A percentile compares a stretch with the other conserved stretches of the same genome.
These are phyloP conservation scores for Dicorynia guianensis DNA, from an alignment of 306 rosid genomes.

Conservation along the genomic window DNA sequence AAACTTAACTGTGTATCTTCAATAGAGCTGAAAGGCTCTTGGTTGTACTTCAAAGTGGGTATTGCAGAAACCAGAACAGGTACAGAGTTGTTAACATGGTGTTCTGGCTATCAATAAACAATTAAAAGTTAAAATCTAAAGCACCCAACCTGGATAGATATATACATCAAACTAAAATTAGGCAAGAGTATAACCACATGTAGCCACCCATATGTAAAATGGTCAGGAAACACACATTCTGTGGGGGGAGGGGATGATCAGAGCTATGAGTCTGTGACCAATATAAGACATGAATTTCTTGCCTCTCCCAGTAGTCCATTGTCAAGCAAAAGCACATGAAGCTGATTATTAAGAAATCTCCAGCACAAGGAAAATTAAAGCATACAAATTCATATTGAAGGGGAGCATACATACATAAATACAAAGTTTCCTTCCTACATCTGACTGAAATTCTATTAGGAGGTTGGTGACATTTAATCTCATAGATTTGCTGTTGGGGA, in stretches of 20 bases:
- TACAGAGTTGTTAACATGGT: slow-evolving; percentile 66
- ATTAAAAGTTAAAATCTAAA: slow-evolving; percentile 53
- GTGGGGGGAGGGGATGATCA: no score
- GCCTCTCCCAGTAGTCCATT: no score
- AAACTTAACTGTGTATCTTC: slow-evolving; percentile 88
- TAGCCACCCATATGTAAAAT: slow-evolving; percentile 6
- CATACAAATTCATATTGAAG: slow-evolving; percentile 25
- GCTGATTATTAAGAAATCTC: not conserved
- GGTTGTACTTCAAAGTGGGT: slow-evolving; percentile 88
- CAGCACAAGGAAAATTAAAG: not conserved
- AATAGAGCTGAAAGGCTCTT: slow-evolving; percentile 77
- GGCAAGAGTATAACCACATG: slow-evolving; percentile 1
- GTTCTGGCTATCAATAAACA: slow-evolving; percentile 87
- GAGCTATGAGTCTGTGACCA: no score
- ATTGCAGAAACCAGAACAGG: slow-evolving; percentile 86
- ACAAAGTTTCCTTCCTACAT: slow-evolving; percentile 6
- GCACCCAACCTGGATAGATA: slow-evolving; percentile 33
- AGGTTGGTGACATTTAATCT: not conserved
- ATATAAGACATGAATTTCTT: no score
- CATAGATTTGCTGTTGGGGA: slow-evolving; percentile 22
- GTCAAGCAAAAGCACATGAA: not conserved
- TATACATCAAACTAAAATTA: slow-evolving; percentile 24
- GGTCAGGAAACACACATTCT: slow-evolving; percentile 7
- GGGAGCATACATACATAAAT: not conserved
- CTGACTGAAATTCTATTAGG: slow-evolving; percentile 16